Base-by-base conservation (phyloP, 306 rosid species). In the Cicer bijugum region DNA sequence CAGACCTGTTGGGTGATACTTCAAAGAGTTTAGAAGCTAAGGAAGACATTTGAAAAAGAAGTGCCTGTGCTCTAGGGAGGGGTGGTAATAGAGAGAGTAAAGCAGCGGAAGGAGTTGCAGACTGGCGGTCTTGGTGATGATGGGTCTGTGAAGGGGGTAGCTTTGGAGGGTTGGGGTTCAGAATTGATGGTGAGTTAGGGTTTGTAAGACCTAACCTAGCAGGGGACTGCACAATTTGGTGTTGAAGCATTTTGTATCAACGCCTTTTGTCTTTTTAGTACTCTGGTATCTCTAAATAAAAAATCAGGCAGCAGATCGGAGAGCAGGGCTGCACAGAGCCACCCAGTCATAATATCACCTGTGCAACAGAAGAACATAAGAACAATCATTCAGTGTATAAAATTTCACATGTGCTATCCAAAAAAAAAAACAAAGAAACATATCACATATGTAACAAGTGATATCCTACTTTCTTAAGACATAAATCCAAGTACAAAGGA, bases 71-170 rank as follows among this genome's bases (percentile, higher is more conserved):
- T 83, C 97, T 76, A 2, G 96, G 96, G 48, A 93, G 96, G 0
- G 98, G 97, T 10, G 97, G 89, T 64, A 93, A 93, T 56, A 91
- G 96, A 55, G 96, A 85, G 47, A 91, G 85, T 9, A 91, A 89
- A 7, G 88, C 83, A 1, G 90, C 40, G 17, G 84, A 61, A 62
- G 82, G 78, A 73, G 78, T 2, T 6, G 46, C 51, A 2, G 91
- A 57, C 10, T 43, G 53, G 50, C 70, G 74, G 47, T 80, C 88
- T 72, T 78, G 92, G 57, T 62, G 71, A 7, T 69, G 80, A 35
- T 83, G 82, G 75, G 76, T 71, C 65, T 84, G 88, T 0, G 88
- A 63, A 5, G 91, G 85, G 40, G 95, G 90, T 55, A 76, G 84
- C 80, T 90, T 92, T 0, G 90, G 85, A 15, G 92, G 89, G 28